Conservation (phyloP, 768 basidiomycete genomes). For the Termitomyces heimii region DNA sequence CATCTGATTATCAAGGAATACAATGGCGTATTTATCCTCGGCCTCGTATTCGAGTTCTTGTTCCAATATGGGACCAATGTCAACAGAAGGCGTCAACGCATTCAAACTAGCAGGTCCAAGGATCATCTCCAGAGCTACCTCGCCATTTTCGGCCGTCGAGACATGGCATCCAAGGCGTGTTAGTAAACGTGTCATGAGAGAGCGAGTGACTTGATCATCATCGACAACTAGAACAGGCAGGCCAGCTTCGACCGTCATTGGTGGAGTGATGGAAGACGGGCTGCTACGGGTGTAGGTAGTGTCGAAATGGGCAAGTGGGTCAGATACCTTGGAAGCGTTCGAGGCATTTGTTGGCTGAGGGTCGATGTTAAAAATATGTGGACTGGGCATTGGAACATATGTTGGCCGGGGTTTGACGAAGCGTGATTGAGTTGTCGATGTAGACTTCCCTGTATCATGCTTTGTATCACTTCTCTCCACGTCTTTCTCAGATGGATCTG, state of each 20-base stretch:
- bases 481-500: not conserved
- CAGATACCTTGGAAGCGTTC: slow-evolving; percentile 12
- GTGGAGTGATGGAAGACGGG: slow-evolving; percentile 30
- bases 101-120: slow-evolving; percentile 31
- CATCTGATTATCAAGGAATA: slow-evolving; percentile 76
- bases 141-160: slow-evolving; percentile 80
- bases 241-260: slow-evolving; percentile 39
- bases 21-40: slow-evolving; percentile 37
- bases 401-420: slow-evolving; percentile 23
- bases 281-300: slow-evolving; percentile 29
- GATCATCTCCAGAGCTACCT: slow-evolving; percentile 69
- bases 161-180: slow-evolving; percentile 75
- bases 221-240: slow-evolving; percentile 76
- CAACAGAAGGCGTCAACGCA: slow-evolving; percentile 32
- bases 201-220: slow-evolving; percentile 76
- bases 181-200: slow-evolving; percentile 74
- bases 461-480: not conserved
- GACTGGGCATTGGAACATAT: slow-evolving; percentile 31
- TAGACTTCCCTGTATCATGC: not conserved
- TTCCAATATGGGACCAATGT: slow-evolving; percentile 33
- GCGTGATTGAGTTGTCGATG: not conserved
- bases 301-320: slow-evolving; percentile 32
- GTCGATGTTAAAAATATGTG: slow-evolving; percentile 25
- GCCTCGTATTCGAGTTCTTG: slow-evolving; percentile 18
- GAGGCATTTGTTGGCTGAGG: slow-evolving; percentile 16